Evolutionary conservation across 2,329 filamentous ascomycete species (phyloP).

Genomic region (Fusarium poae): DNA sequence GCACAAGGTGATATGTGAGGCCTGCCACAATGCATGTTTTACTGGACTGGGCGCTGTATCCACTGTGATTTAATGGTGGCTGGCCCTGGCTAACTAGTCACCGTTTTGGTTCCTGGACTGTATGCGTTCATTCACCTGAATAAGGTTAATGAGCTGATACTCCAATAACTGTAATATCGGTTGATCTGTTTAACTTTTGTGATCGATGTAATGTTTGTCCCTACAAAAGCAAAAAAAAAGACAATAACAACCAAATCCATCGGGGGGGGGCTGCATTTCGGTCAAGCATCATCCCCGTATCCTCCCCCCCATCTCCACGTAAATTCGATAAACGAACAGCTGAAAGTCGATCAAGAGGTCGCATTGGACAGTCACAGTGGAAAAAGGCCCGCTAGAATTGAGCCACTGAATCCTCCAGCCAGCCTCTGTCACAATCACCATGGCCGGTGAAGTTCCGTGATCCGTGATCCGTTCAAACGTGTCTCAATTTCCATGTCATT

Average conservation of each 20-base stretch:
- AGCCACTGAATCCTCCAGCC: not conserved
- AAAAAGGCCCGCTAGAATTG: not conserved
- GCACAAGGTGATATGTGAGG: not conserved
- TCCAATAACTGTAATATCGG: not conserved
- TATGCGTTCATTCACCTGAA: not conserved
- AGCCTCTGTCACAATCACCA: slow-evolving; percentile 11
- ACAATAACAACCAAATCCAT: not conserved
- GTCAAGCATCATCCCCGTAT: slow-evolving; percentile 14
- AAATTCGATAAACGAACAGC: slow-evolving; percentile 30
- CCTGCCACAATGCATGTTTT: not conserved
- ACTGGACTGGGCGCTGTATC: not conserved
- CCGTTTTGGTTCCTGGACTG: slow-evolving; percentile 27
- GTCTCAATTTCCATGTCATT: slow-evolving; percentile 12
- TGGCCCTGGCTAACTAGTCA: not conserved
- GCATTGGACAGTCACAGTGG: not conserved
- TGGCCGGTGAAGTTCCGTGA: not conserved
- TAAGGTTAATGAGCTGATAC: not conserved
- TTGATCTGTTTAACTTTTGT: not conserved
- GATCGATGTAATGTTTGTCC: not conserved
- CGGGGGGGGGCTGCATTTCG: not conserved
- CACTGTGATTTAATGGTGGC: slow-evolving; percentile 11
- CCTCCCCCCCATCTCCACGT: slow-evolving; percentile 21
- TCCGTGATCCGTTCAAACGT: not conserved
- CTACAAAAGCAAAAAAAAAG: not conserved
- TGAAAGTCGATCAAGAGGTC: slow-evolving; percentile 12